Base-by-base conservation (phyloP, 75 land plant genomes). In the Pinus taeda region DNA sequence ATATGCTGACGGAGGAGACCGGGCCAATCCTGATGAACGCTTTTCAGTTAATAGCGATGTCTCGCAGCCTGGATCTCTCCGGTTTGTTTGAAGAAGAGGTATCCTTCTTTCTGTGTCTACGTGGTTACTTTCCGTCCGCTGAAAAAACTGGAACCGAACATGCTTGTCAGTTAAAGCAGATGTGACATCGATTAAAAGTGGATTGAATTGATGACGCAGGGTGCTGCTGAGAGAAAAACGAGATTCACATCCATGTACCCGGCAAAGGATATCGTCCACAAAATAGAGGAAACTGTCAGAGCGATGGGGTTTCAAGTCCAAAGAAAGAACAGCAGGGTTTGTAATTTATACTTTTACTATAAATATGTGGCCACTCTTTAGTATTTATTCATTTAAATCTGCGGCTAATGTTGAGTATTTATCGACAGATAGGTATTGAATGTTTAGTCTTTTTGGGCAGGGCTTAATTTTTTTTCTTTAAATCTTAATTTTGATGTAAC, bases 71-170 rank as follows among this genome's bases (percentile, higher is more conserved):
- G 3, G 92, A 92, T 66, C 87, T 92, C 13, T 90, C 92, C 53
- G 95, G 92, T 7, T 90, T 92, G 39, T 92, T 92, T 72, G 92
- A 92, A 79, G 77, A 88, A 72, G 90, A 88, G 86, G 90, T 85
- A 45, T 76, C 74, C 11, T 49, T 1, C 1, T 49, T 49, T 49
- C 55, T 49, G 9, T 7, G 55, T 9, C 55, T 49, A 49, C 55
- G 55, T 49, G 55, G 55, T 11, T 49, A 2, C 55, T 9, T 49
- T 49, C 9, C 11, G 1, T 49, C 9, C 55, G 0, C 8, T 9
- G 8, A 9, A 49, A 9, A 49, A 49, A 49, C 11, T 49, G 55
- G 0, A 49, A 9, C 55, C 9, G 12, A 8, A 6, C 55, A 8
- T 49, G 55, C 55, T 49, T 49, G 55, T 45, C 49, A 45, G 49